Base-by-base conservation (phyloP, 352 stramenopile species). In the Thraustochytrium striatum region DNA sequence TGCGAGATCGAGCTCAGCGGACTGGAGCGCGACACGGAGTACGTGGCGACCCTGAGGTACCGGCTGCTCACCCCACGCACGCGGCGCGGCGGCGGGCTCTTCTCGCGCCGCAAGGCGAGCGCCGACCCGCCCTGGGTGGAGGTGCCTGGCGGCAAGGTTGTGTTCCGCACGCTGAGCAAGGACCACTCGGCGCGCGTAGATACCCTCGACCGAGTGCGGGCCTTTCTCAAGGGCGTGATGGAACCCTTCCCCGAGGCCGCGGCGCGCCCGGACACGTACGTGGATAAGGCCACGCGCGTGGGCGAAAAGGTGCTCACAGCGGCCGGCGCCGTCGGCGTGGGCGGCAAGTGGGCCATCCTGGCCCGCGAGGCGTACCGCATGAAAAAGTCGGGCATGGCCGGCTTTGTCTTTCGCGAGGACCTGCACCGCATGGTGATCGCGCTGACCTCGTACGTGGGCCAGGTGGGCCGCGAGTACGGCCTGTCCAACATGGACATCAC, bases 331-430 rank as follows among this genome's bases (percentile, higher is more conserved):
- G 70, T 80, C 19, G 70, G 70, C 39, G 21, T 80, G 28, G 70
- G 70, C n/a, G 70, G 70, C 47, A 33, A 35, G 61, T 80, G 57
- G 21, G 55, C 16, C 3, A 19, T 21, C 25, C 38, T 80, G n/a
- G 70, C 70, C 21, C 55, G 58, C 16, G 50, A 47, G n/a, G 55
- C 33, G 25, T 55, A 33, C 16, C 30, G 28, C 19, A 5, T 80
- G 25, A 32, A 75, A 16, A 32, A 57, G 21, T 35, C 58, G 16
- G 70, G 70, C 13, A 30, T 80, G 1, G 32, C 70, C 19, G n/a
- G 25, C 41, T 43, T 80, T 2, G 57, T 80, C 36, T 80, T 80
- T 39, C 55, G 70, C 21, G 58, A 80, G 58, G 70, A 80, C 39
- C 57, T 80, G 25, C 70, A 80, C 35, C 13, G 5, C 13, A 81